Evolutionary conservation across 1,139 yeast species (phyloP), one percentile per base, ranked within the genome.

Genomic region (Yamadazyma diddensiae): DNA sequence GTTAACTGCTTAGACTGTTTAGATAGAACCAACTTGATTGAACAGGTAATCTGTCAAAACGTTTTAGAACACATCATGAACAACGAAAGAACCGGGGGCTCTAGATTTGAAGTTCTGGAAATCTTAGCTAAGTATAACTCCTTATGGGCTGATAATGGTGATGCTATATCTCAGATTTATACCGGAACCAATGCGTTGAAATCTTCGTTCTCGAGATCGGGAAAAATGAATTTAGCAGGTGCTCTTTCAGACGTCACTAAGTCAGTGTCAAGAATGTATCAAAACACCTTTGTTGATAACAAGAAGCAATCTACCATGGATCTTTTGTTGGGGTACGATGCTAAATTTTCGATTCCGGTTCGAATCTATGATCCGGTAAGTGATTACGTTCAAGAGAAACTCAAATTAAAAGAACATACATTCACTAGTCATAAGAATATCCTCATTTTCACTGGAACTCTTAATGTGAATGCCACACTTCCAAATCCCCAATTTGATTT

Each of bases 71-170:
- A 77, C 35, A 82, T 87, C 43, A 53, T 87, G 28, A 72, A 69
- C 34, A 82, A 77, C 47, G 69, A 72, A 53, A 11, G 15, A 12
- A 23, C 48, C 1, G 28, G 43, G 6, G 35, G 38, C 15, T 35
- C 48, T 20, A 43, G 59, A 26, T 38, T 47, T 20, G 47, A 48
- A 7, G 35, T 47, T 7, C 65, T 56, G 7, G 92, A 79, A 14
- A 59, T 85, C 27, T 70, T 79, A 53, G 54, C 60, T 24, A 79
- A 74, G 39, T 97, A 90, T 51, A 85, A 88, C 47, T 68, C 82
- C 3, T 61, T 92, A 15, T 94, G 98, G 98, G 99, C 98, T 0
- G 97, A 94, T 57, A 90, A 92, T 55, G 99, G 98, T 29, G 98
- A 94, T 58, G 96, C 94, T 39, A 77, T 94, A 7, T 88, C 97